phyloP scores from a whole-genome alignment of 2,329 filamentous ascomycete species.

The Xylaria sp. region DNA sequence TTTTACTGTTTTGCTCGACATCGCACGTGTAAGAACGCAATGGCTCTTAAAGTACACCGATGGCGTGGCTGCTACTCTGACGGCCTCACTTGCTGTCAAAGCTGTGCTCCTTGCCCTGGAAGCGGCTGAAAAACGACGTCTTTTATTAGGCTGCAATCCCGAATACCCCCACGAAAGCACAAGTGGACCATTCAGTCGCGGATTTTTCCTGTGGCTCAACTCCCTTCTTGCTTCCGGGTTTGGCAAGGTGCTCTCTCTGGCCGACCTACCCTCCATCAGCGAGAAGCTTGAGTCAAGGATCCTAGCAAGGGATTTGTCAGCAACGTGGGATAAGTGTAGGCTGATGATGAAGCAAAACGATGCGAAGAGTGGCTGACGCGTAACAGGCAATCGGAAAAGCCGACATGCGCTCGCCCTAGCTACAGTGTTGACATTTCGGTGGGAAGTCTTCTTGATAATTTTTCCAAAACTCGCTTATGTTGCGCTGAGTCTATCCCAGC shows the following conservation, averaged over 20 bases:
- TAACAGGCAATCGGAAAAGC: conserved; percentile 21
- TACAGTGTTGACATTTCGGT: conserved; percentile 21
- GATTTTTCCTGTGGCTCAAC: conserved; percentile 31
- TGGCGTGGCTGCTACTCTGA: conserved; percentile 23
- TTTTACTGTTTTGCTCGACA: conserved; percentile 20
- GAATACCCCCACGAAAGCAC: conserved; percentile 27
- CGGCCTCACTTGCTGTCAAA: conserved; percentile 22
- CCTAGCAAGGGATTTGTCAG: conserved; percentile 14
- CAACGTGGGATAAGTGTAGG: conserved; percentile 24
- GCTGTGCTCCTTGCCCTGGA: conserved; percentile 22
- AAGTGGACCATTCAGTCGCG: conserved; percentile 25
- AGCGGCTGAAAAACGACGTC: conserved; percentile 17
- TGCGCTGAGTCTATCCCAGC: conserved; percentile 27
- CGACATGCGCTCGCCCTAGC: conserved; percentile 23
- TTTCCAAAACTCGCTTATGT: conserved; percentile 29
- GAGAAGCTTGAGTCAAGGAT: conserved; percentile 29
- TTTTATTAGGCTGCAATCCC: conserved; percentile 8
- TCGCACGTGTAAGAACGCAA: conserved; percentile 22
- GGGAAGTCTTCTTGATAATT: conserved; percentile 14
- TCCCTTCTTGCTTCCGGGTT: conserved; percentile 27
- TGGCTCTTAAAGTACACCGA: conserved; percentile 19
- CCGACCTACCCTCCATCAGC: conserved; percentile 28
- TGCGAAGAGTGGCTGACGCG: neutral
- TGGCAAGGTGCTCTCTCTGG: conserved; percentile 22
- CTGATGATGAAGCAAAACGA: neutral